Evolutionary conservation across 2,329 filamentous ascomycete genomes (phyloP), one percentile per base, ranked within the genome.

Genomic region (Tolypocladium paradoxum): DNA sequence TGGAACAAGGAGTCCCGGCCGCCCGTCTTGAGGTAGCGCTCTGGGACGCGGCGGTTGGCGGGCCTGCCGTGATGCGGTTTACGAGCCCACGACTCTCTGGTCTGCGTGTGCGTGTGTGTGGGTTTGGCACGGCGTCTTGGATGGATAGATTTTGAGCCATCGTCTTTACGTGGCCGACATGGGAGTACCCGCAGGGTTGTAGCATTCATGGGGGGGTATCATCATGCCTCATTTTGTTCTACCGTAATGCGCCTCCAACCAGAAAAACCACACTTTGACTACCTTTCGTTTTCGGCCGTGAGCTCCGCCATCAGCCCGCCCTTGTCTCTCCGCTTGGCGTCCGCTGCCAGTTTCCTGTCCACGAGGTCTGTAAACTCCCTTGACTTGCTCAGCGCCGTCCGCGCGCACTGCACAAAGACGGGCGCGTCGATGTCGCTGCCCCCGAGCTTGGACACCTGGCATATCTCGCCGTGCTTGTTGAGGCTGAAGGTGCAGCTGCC

Each of bases 1-100:
- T 97, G 93, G 90, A 97, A 97, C 68, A 96, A 93, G 72, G 92
- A 96, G 70, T 85, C 83, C 5, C 79, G 93, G 56, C 91, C 92
- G 57, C 93, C 93, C 2, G 84, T 95, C 51, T 96, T 96, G 91
- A 81, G 90, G 72, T 97, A 76, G 80, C 34, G n/a, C 18, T 47
- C 27, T 20, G 43, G 43, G 43, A 14, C 18, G 43, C 5, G 43
- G 16, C 16, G 24, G 43, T 14, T 16, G 40, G 40, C 22, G 1
- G 40, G 24, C 40, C n/a, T 11, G 29, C 27, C 43, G 31, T 47
- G 43, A 47, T 47, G 33, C 24, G 8, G 11, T 53, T 54, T 22
- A 56, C 34, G 51, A 55, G 52, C 51, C 51, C 49, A 58, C 45
- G 54, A 43, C 48, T 37, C 22, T 40, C 43, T 20, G 43, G 27